Percentiles rank a stretch among this genome's conserved stretches.
Conservation (phyloP, 2,329 filamentous ascomycete species). For the Cladorrhinum sp. region DNA sequence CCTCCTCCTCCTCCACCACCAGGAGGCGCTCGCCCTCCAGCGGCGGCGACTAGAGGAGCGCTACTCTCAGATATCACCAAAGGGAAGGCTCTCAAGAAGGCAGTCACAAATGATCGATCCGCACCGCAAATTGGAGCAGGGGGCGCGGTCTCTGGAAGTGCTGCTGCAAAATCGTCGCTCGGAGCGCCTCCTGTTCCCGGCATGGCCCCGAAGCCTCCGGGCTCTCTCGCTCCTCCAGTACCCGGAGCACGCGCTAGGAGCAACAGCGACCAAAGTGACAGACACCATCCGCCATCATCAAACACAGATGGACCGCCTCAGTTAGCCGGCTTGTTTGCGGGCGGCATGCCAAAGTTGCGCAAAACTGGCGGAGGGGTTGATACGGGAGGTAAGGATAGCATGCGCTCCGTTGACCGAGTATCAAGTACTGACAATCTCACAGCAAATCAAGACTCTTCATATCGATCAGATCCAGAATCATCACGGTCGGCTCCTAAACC, state of each 20-base stretch:
- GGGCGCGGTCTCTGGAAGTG: constrained; percentile 45
- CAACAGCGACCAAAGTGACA: constrained; percentile 71
- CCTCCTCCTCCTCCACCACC: constrained; percentile 64
- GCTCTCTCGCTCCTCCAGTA: constrained; percentile 68
- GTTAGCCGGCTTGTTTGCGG: constrained; percentile 82
- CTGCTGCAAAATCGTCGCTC: constrained; percentile 59
- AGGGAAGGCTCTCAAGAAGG: constrained; percentile 75
- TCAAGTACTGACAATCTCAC: constrained; percentile 22
- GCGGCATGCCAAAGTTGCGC: constrained; percentile 91
- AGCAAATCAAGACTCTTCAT: constrained; percentile 69
- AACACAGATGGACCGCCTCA: constrained; percentile 67
- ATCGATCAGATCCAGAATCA: constrained; percentile 76
- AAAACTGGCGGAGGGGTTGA: constrained; percentile 79
- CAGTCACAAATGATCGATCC: constrained; percentile 88
- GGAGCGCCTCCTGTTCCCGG: constrained; percentile 80
- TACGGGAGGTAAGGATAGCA: constrained; percentile 56
- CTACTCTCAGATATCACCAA: constrained; percentile 85
- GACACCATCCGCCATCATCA: constrained; percentile 41
- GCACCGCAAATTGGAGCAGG: constrained; percentile 66
- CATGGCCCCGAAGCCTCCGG: constrained; percentile 51
- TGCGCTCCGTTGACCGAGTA: not conserved
- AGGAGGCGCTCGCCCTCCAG: constrained; percentile 49
- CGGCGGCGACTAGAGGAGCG: constrained; percentile 54
- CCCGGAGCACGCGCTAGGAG: constrained; percentile 72
- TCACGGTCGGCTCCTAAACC: constrained; percentile 50